These are phyloP conservation scores for Pythium monospermum DNA, from an alignment of 352 stramenopile genomes.

Conservation along the genomic window DNA sequence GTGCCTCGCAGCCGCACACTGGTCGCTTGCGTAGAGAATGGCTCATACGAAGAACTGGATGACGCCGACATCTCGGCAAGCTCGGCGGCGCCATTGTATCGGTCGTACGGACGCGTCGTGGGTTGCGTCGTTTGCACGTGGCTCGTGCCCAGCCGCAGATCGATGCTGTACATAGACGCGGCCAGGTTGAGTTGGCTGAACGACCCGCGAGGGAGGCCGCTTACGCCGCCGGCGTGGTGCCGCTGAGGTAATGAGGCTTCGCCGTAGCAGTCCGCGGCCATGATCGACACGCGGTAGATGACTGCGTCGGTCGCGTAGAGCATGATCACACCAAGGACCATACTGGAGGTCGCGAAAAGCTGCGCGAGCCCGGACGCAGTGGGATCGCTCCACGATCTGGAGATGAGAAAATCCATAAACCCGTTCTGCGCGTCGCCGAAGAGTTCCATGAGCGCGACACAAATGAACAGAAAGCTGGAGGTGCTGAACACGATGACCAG, in stretches of 20 bases:
- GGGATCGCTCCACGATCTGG: neutral
- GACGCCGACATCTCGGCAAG: constrained; percentile 16
- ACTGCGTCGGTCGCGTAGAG: constrained; percentile 16
- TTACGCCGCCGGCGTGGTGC: neutral
- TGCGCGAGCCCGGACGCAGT: constrained; percentile 1
- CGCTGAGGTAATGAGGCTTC: constrained; percentile 3
- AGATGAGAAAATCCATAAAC: constrained; percentile 1
- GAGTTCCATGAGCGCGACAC: constrained; percentile 11
- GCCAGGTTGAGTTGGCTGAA: constrained; percentile 13
- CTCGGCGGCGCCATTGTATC: neutral
- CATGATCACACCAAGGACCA: constrained; percentile 15
- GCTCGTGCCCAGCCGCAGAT: too few relatives aligned
- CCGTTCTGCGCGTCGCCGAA: constrained; percentile 4
- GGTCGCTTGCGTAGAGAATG: neutral
- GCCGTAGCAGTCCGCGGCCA: constrained; percentile 15
- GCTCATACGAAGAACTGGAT: constrained; percentile 15
- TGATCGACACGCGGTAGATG: constrained; percentile 18
- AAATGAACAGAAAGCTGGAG: constrained; percentile 22
- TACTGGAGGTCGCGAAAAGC: constrained; percentile 13
- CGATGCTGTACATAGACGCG: neutral
- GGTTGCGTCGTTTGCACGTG: too few relatives aligned
- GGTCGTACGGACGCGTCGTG: constrained; percentile 6
- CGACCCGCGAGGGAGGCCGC: constrained; percentile 4
- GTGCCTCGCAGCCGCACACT: constrained; percentile 9
- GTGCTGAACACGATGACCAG: constrained; percentile 26